Conservation (phyloP, 228 moss, liverwort and hornwort species). For the Sphagnum fallax region DNA sequence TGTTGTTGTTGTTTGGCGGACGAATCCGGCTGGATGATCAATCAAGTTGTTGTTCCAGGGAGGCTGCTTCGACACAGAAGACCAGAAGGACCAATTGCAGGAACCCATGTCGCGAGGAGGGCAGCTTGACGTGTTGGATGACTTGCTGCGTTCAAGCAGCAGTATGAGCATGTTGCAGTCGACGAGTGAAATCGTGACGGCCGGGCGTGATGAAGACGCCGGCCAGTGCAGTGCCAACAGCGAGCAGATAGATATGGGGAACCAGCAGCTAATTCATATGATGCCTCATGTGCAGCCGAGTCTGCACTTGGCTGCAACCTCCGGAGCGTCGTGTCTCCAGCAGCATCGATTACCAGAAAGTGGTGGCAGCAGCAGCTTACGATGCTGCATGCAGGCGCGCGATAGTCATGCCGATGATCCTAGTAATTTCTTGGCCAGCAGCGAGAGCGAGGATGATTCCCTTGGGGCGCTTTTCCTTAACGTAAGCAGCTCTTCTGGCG, state of each 20-base stretch:
- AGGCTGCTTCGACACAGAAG: no score
- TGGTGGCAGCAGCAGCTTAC: neutral
- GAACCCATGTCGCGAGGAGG: no score
- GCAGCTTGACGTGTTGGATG: no score
- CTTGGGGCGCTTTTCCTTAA: slow-evolving; percentile 2
- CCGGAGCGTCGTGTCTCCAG: neutral
- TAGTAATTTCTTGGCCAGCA: neutral
- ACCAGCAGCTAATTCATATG: slow-evolving; percentile 16
- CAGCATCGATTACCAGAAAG: neutral
- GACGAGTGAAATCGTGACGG: slow-evolving; percentile 16
- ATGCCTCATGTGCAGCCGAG: neutral
- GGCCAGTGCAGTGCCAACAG: slow-evolving; percentile 10
- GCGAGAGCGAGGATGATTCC: slow-evolving; percentile 35
- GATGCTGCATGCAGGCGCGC: neutral
- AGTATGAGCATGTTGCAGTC: slow-evolving; percentile 42
- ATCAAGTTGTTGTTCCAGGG: no score
- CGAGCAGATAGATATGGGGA: slow-evolving; percentile 25
- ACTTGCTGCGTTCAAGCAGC: slow-evolving; percentile 18
- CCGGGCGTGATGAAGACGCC: slow-evolving; percentile 12
- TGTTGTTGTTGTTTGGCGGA: no score
- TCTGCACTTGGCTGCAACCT: slow-evolving; percentile 24
- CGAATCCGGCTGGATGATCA: no score
- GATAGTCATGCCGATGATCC: no score
- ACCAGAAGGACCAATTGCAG: no score
- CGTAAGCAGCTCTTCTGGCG: neutral